A percentile compares a stretch with the other conserved stretches of the same genome.
phyloP scores from a whole-genome alignment of 2,329 filamentous ascomycete species.

The Paecilomyces variotii region DNA sequence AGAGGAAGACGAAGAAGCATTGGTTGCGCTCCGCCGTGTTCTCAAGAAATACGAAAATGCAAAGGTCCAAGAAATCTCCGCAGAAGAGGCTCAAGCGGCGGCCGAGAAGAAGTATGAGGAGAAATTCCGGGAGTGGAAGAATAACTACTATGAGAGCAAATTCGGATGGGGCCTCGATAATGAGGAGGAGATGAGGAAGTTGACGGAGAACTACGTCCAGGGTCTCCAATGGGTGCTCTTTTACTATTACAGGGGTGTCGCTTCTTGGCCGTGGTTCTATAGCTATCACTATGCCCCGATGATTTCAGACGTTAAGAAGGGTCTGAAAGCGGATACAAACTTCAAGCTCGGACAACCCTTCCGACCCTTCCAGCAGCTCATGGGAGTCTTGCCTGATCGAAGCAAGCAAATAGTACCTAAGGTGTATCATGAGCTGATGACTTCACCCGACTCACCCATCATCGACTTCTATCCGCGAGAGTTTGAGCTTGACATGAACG shows the following conservation, averaged over 20 bases:
- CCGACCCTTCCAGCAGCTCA: conserved; percentile 88
- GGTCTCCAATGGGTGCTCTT: conserved; percentile 96
- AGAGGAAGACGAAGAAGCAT: conserved; percentile 74
- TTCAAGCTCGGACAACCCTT: conserved; percentile 95
- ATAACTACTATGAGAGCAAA: conserved; percentile 84
- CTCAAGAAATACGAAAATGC: conserved; percentile 89
- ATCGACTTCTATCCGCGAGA: conserved; percentile 97
- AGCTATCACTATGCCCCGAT: conserved; percentile 94
- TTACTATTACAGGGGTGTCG: conserved; percentile 96
- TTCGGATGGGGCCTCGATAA: conserved; percentile 82
- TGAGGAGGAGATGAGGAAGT: conserved; percentile 67
- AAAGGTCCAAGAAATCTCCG: conserved; percentile 68
- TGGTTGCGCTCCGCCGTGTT: conserved; percentile 73
- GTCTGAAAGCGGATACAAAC: conserved; percentile 76
- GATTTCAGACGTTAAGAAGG: conserved; percentile 92
- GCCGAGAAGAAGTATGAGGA: conserved; percentile 81
- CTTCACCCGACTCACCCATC: conserved; percentile 78
- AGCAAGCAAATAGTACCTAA: conserved; percentile 92
- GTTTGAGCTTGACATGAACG: conserved; percentile 98
- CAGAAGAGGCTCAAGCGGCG: conserved; percentile 68
- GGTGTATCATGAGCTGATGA: conserved; percentile 90
- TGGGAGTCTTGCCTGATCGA: conserved; percentile 94
- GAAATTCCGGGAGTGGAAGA: conserved; percentile 89
- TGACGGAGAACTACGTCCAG: conserved; percentile 95
- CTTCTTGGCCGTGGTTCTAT: conserved; percentile 98